Evolutionary conservation across 176 grass and related monocot genomes (phyloP), one percentile per base, ranked within the genome.

Genomic region (Oryza glumipatula): DNA sequence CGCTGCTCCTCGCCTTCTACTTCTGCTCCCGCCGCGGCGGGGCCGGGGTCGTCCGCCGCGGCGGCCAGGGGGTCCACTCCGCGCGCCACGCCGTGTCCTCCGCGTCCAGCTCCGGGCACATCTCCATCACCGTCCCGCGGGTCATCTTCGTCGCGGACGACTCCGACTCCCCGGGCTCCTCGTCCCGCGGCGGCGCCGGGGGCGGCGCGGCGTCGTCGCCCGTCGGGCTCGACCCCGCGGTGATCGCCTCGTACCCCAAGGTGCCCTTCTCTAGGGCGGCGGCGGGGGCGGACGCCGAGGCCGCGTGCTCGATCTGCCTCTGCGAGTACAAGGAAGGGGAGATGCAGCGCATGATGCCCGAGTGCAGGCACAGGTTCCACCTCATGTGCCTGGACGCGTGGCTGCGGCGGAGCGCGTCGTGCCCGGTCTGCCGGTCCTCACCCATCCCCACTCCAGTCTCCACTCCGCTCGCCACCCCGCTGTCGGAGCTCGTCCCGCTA

Each of bases 321-420:
- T 89, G 89, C 83, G 93, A 99, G 89, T 99, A 99, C 85, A 80
- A 88, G 73, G 96, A 99, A 0, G 91, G 87, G 19, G 96, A 99
- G 88, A 96, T 96, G 91, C 93, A 96, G 33, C 88, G 96, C 44
- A 79, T 92, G 88, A 85, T 99, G 83, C 96, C 96, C 19, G 96
- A 99, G 58, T 99, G 96, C 87, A 74, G 76, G 68, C 96, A 99
- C 88, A 89, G 86, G 71, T 99, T 99, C 89, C 96, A 99, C 82
- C 87, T 96, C 75, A 83, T 90, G 64, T 99, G 96, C 84, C 83
- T 99, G 19, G 96, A 99, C 70, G 93, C 89, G 9, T 99, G 96
- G 96, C 88, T 99, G 61, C 88, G 93, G 10, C 90, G 91, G 54
- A 94, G 91, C 70, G 93, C 93, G 11, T 99, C 96, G 0, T 99